A percentile compares a stretch with the other conserved stretches of the same genome.
Conservation (phyloP, 2,329 filamentous ascomycete species). For the Lomentospora prolificans region DNA sequence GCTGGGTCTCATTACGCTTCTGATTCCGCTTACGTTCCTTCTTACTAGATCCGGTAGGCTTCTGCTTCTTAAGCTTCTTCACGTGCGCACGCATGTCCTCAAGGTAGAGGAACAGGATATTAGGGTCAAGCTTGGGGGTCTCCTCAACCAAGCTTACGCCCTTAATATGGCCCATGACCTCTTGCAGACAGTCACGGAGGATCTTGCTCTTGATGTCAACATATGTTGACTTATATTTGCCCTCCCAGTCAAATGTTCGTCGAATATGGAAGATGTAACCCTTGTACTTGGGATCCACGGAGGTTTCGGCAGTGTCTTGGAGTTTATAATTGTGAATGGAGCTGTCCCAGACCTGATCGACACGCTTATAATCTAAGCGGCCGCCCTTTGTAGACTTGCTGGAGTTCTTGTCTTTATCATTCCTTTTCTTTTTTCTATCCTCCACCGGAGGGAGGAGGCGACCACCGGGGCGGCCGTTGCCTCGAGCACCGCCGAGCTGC, state of each 20-base stretch:
- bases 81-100: slow-evolving; percentile 60
- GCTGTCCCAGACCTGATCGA: slow-evolving; percentile 45
- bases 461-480: not conserved
- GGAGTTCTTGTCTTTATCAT: not conserved
- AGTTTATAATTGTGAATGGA: slow-evolving; percentile 41
- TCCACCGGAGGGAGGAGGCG: not conserved
- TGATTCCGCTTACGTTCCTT: slow-evolving; percentile 52
- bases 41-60: slow-evolving; percentile 32
- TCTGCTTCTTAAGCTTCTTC: slow-evolving; percentile 53
- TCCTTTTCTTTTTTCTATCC: not conserved
- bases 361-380: slow-evolving; percentile 20
- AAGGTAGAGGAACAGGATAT: slow-evolving; percentile 65
- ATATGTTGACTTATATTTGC: slow-evolving; percentile 61
- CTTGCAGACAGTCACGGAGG: slow-evolving; percentile 52
- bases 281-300: slow-evolving; percentile 51
- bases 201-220: slow-evolving; percentile 81
- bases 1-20: slow-evolving; percentile 48
- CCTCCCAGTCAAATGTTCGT: slow-evolving; percentile 74
- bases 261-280: slow-evolving; percentile 77
- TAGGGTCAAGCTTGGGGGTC: slow-evolving; percentile 61
- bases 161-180: slow-evolving; percentile 25
- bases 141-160: slow-evolving; percentile 72
- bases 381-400: not conserved
- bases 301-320: slow-evolving; percentile 40
- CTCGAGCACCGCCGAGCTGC: not conserved